A percentile compares a stretch with the other conserved stretches of the same genome.
Conservation (phyloP, 768 basidiomycete species). For the Rhizopogon rudus region DNA sequence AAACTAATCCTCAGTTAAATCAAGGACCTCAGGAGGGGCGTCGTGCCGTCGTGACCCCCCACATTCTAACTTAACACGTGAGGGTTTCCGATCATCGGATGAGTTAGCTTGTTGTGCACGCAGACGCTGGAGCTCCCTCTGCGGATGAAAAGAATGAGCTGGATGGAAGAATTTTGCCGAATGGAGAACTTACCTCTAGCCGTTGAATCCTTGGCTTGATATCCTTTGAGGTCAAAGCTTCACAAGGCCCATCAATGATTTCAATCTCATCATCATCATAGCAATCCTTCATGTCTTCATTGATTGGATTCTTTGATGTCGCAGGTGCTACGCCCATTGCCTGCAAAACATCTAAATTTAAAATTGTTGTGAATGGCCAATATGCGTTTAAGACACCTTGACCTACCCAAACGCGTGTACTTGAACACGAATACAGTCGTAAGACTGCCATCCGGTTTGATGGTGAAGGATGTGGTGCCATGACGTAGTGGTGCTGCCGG, state of each 20-base stretch:
- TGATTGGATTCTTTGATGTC: neutral
- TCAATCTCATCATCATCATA: neutral
- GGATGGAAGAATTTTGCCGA: neutral
- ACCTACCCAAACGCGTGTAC: constrained; percentile 11
- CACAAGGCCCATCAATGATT: neutral
- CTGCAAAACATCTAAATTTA: constrained; percentile 11
- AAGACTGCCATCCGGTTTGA: constrained; percentile 6
- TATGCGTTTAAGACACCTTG: neutral
- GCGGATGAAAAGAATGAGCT: neutral
- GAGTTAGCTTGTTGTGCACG: constrained; percentile 1
- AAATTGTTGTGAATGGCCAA: neutral
- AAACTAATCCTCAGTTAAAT: neutral
- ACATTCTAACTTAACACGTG: constrained; percentile 13
- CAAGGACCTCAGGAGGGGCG: neutral
- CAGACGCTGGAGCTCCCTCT: constrained; percentile 13
- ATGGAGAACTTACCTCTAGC: too few relatives aligned
- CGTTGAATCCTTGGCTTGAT: too few relatives aligned
- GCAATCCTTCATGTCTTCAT: neutral
- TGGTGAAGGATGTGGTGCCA: accelerated
- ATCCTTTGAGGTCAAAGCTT: neutral
- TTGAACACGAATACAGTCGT: constrained; percentile 14
- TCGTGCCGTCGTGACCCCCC: neutral
- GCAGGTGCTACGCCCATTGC: constrained; percentile 15
- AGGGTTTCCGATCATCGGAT: constrained; percentile 8
- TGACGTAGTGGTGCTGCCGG: too few relatives aligned